Evolutionary conservation across 257 asterid genomes (phyloP).

Genomic region (Nicotiana obtusifolia): DNA sequence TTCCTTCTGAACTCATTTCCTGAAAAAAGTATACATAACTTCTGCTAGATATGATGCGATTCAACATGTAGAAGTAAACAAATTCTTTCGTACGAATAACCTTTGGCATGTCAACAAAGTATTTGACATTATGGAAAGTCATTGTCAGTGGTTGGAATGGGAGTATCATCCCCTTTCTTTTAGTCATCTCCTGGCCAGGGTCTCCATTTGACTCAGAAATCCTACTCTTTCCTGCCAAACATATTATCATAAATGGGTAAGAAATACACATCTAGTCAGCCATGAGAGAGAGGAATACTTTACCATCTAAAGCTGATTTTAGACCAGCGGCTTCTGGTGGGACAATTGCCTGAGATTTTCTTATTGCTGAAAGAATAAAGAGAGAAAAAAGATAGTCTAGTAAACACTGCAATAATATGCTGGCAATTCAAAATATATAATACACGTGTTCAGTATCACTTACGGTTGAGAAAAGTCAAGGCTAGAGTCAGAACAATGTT

Average conservation of each 20-base stretch:
- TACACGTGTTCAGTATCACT: slow-evolving; percentile 19
- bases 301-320: slow-evolving; percentile 31
- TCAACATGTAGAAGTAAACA: neutral
- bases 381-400: neutral
- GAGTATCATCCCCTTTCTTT: slow-evolving; percentile 78
- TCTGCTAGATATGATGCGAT: slow-evolving; percentile 1
- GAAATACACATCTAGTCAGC: neutral
- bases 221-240: slow-evolving; percentile 32
- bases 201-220: slow-evolving; percentile 12
- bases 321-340: slow-evolving; percentile 36
- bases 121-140: slow-evolving; percentile 78
- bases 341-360: slow-evolving; percentile 47
- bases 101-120: slow-evolving; percentile 91
- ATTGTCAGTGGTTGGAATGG: slow-evolving; percentile 82
- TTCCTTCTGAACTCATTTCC: slow-evolving; percentile 79
- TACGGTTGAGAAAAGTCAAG: slow-evolving; percentile 64
- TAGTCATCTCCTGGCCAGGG: slow-evolving; percentile 16
- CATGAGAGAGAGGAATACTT: slow-evolving; percentile 9
- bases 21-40: slow-evolving; percentile 13
- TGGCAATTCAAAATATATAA: neutral
- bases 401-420: neutral
- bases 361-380: slow-evolving; percentile 45
- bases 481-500: slow-evolving; percentile 55
- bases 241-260: slow-evolving; percentile 4
- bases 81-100: slow-evolving; percentile 29